Base-by-base conservation (phyloP, 1,139 yeast species). In the Candida neerlandica region DNA sequence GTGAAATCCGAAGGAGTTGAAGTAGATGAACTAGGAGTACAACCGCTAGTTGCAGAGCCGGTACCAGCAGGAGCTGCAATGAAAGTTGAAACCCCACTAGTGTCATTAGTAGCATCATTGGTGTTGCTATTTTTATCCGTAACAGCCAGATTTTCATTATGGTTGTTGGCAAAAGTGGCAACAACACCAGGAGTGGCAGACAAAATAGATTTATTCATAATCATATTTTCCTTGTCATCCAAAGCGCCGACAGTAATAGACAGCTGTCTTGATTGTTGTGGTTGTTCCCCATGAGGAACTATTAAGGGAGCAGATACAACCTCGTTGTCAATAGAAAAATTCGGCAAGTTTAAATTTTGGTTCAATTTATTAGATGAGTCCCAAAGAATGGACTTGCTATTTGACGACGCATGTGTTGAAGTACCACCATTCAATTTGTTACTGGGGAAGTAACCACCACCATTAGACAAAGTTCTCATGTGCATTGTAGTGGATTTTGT, bases 261-360 rank as follows among this genome's bases (percentile, higher is more conserved):
- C 4, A 15, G 45, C n/a, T 35, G 30, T n/a, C 15, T 39, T 30
- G 29, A 16, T 11, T 32, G 30, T 30, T 35, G 37, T 35, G 42
- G 29, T 34, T 34, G 45, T 34, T 34, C 47, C 40, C 11, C 19
- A 19, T 27, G 23, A 7, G 57, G 56, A 4, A 53, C 44, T 27
- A 50, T 39, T 32, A 55, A 51, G 14, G 57, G 56, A 27, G 58
- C 46, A 14, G 55, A 53, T 34, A 53, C 45, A 1, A 53, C 47
- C 41, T 53, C 54, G 38, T 51, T 50, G 41, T 67, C 71, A 42
- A 68, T 60, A 46, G 56, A 59, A 59, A 69, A 68, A 45, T 51
- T 63, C 16, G 73, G 73, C 46, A 68, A 59, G 47, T 58, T 61
- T 56, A 69, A 60, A 47, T 62, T 61, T 43, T 61, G 62, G 53